Base-by-base conservation (phyloP, 768 basidiomycete genomes). In the Russula earlei region DNA sequence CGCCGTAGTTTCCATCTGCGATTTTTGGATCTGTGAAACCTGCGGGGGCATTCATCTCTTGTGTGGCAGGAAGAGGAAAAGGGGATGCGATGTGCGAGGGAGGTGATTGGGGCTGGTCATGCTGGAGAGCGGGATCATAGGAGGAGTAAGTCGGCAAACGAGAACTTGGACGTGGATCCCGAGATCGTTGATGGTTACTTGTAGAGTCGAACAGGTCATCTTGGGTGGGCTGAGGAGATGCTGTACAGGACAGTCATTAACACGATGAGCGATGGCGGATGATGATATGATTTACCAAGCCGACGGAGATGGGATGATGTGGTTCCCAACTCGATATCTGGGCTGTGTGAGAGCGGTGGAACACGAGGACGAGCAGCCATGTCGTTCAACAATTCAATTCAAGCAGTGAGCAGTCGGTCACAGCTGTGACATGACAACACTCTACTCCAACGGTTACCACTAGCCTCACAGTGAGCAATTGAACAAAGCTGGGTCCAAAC, bases 251-350 rank as follows among this genome's bases (percentile, higher is more conserved):
- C 17, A n/a, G 19, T 12, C 15, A n/a, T 10, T 29, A 22, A 57
- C 5, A 17, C 11, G 2, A 19, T 27, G 14, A 33, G 4, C 1
- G 2, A 15, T 4, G 41, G 17, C 20, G 15, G 12, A 4, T 5
- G 6, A 9, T 49, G 29, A 27, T 17, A 46, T 11, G 15, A 48
- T n/a, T 9, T 36, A 57, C 56, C 45, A 37, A 15, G n/a, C 6
- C 3, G 12, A 12, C 49, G 10, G 10, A n/a, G 37, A 22, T 49
- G 34, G 29, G 38, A 17, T 31, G 29, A 10, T 0, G 40, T 27
- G 40, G 42, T 25, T 19, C 51, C 56, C 40, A 52, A 29, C n/a
- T 57, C 46, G 5, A 57, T 48, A 25, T 57, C 56, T 42, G 56
- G 56, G 25, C 46, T 57, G 50, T 33, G 33, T 19, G 56, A 40